phyloP scores from a whole-genome alignment of 495 filamentous ascomycete genomes.

The Neurospora terricola region DNA sequence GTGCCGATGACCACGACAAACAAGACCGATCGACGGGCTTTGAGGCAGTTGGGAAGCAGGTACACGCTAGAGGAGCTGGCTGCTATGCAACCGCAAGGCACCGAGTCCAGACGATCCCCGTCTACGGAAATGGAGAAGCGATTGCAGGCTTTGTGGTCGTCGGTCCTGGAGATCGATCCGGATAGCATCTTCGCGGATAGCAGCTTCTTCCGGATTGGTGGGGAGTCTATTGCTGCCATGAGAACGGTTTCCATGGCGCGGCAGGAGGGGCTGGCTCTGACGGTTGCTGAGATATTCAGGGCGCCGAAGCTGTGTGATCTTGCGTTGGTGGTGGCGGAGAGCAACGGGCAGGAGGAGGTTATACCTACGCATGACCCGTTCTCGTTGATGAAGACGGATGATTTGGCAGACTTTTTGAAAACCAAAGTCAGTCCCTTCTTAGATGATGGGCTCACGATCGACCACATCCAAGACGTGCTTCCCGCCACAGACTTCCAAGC shows the following conservation, averaged over 20 bases:
- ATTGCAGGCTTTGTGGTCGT: conserved; percentile 23
- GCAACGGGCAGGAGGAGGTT: not conserved
- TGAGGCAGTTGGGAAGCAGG: not conserved
- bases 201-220: conserved; percentile 55
- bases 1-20: conserved; percentile 43
- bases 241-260: conserved; percentile 50
- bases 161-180: conserved; percentile 14
- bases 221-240: conserved; percentile 64
- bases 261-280: conserved; percentile 37
- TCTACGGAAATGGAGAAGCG: conserved; percentile 16
- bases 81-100: not conserved
- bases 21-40: conserved; percentile 35
- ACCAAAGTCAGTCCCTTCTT: not conserved
- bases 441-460: not conserved
- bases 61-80: not conserved
- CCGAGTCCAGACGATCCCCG: not conserved
- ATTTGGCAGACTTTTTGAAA: not conserved
- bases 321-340: conserved; percentile 11
- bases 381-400: not conserved
- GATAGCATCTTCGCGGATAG: conserved; percentile 39
- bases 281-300: conserved; percentile 43
- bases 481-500: conserved; percentile 55
- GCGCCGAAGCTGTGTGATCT: conserved; percentile 38
- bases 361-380: not conserved
- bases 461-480: conserved; percentile 32